phyloP scores from a whole-genome alignment of 352 stramenopile genomes.

The Globisporangium recalcitrans region DNA sequence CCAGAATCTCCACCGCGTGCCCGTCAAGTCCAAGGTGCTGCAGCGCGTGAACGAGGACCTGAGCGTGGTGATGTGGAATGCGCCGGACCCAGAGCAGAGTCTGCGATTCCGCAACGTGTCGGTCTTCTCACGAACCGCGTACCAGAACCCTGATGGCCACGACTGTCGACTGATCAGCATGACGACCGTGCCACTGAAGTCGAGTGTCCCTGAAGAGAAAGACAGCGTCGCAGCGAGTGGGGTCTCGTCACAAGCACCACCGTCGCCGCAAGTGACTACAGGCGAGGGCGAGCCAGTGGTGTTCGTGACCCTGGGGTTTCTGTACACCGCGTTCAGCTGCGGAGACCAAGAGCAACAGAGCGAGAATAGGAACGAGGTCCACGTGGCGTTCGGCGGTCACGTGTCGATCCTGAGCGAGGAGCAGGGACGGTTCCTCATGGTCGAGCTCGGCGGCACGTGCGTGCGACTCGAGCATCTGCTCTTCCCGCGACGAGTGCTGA shows the following conservation, averaged over 20 bases:
- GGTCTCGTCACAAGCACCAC: neutral
- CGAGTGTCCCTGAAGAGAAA: neutral
- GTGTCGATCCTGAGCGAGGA: slow-evolving; percentile 13
- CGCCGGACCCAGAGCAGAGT: neutral
- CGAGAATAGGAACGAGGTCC: neutral
- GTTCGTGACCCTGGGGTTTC: slow-evolving; percentile 1
- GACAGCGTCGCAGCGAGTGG: neutral
- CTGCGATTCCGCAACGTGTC: neutral
- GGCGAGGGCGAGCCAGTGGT: neutral
- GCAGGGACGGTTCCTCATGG: slow-evolving; percentile 11
- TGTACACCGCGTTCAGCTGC: slow-evolving; percentile 5
- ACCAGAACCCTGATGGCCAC: neutral
- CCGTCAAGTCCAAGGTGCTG: slow-evolving; percentile 7
- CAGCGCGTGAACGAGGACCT: slow-evolving; percentile 6
- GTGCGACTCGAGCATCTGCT: slow-evolving; percentile 11
- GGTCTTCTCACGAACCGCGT: neutral
- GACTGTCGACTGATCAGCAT: slow-evolving; percentile 5
- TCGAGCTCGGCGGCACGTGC: slow-evolving; percentile 9
- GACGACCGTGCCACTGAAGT: slow-evolving; percentile 6
- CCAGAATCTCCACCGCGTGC: slow-evolving; percentile 4
- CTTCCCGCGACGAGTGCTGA: slow-evolving; percentile 8
- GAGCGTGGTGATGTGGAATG: slow-evolving; percentile 13
- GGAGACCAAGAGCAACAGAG: neutral
- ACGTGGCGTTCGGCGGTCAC: slow-evolving; percentile 6
- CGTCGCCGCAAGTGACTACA: neutral